Base-by-base conservation (phyloP, 1,284 basidiomycete species). In the Clitocybe nebularis region DNA sequence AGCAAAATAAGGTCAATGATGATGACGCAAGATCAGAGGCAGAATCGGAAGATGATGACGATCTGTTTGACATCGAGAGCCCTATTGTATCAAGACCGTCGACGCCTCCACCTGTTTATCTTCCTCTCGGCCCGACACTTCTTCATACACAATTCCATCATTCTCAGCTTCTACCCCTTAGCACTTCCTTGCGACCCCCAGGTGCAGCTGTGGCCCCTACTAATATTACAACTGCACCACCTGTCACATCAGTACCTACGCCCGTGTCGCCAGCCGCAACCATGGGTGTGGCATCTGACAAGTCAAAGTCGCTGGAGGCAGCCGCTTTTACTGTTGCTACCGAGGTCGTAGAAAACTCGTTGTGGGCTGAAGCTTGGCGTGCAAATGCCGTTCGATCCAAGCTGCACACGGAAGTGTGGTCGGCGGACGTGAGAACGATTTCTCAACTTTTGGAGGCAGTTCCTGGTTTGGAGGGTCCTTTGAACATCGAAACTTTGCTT, bases 181-280 rank as follows among this genome's bases (percentile, higher is more conserved):
- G 79, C 49, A 67, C 61, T 16, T 72, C 80, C 4, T 63, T 86
- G 1, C 71, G 74, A 0, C 74, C 79, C 1, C 75, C 79, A 1
- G 79, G 70, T 2, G 64, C 74, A 6, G 66, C 72, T 8, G 67
- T 72, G 14, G 64, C 66, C 9, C 66, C 67, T 23, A 62, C 70
- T 33, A 62, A 59, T 30, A 64, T 71, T 10, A 59, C 68, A 0
- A 57, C 63, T 10, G 60, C 63, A n/a, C 54, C 67, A 7, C 69
- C 69, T 0, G 66, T 72, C 5, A 56, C 60, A 2, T 83, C 79
- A 9, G 84, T 81, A 0, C 85, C 84, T 2, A 89, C 85, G 0
- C 85, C 85, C 1, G 83, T 88, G 3, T 89, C 85, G 0, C 85
- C 85, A 19, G 84, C 81, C 4, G 82, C 84, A 1, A 68, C 71